A percentile compares a stretch with the other conserved stretches of the same genome.
Evolutionary conservation across 2,329 filamentous ascomycete genomes (phyloP).

Genomic region (Pseudogymnoascus sp.): DNA sequence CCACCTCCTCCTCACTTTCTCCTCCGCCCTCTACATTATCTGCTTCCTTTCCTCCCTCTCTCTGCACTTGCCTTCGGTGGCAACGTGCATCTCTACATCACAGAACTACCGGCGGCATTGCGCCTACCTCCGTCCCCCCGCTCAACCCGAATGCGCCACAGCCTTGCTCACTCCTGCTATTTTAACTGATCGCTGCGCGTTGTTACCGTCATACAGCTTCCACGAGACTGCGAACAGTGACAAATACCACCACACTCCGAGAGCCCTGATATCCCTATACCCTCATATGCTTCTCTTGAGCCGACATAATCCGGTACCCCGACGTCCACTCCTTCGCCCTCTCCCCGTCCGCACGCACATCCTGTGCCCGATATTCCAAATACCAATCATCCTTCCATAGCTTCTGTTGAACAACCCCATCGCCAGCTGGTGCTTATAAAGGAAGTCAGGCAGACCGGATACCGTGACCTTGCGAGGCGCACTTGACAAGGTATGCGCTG

Average conservation of each 20-base stretch:
- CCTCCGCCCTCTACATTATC: background rate
- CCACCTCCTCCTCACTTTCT: background rate
- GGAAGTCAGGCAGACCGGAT: background rate
- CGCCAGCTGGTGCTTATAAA: background rate
- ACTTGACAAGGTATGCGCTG: constrained; percentile 4
- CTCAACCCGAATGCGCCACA: background rate
- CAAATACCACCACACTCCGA: constrained; percentile 2
- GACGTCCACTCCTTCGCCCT: background rate
- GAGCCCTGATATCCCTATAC: background rate
- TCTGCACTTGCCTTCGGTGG: constrained; percentile 1
- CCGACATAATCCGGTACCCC: background rate
- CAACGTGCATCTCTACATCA: background rate
- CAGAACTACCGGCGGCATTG: background rate
- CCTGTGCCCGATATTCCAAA: constrained; percentile 1
- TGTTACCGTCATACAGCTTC: constrained; percentile 5
- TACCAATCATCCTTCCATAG: background rate
- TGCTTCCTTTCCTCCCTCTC: background rate
- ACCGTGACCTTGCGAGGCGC: background rate
- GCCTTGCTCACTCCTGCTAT: background rate
- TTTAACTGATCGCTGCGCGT: background rate
- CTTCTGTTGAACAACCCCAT: background rate
- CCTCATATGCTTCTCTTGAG: constrained; percentile 2
- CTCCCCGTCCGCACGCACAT: background rate
- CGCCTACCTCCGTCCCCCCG: background rate
- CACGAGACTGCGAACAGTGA: constrained; percentile 1